phyloP scores from a whole-genome alignment of 148 eudicot species.

The Vaccinium macrocarpon region DNA sequence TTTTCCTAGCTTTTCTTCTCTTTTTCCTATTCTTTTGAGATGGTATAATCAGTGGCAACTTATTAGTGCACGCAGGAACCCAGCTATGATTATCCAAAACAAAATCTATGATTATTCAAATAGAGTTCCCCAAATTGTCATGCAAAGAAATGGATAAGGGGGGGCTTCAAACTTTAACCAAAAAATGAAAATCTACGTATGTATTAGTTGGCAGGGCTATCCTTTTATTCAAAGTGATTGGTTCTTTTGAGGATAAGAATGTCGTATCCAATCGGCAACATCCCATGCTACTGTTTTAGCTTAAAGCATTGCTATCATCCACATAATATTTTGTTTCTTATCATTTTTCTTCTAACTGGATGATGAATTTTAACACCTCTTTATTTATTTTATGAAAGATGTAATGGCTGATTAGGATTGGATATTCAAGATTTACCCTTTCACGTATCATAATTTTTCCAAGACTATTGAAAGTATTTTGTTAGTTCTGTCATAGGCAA shows the following conservation, averaged over 20 bases:
- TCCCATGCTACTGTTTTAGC: background rate
- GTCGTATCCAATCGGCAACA: background rate
- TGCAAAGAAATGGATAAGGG: background rate
- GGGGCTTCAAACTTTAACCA: background rate
- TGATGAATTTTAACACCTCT: background rate
- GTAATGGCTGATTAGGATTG: background rate
- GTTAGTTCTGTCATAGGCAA: background rate
- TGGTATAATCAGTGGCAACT: background rate
- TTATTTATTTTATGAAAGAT: background rate
- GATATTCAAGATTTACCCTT: background rate
- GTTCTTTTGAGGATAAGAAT: background rate
- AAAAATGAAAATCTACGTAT: background rate
- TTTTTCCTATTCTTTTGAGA: background rate
- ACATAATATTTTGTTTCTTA: background rate
- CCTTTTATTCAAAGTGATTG: background rate
- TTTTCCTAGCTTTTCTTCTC: background rate
- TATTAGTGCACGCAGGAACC: background rate
- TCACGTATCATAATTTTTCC: background rate
- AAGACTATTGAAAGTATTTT: background rate
- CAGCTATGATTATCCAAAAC: background rate
- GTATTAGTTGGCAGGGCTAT: background rate
- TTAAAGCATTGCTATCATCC: slow-evolving; percentile 5
- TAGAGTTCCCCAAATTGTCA: background rate
- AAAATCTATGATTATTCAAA: background rate
- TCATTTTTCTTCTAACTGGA: background rate